Percentiles rank a stretch among this genome's conserved stretches.
Conservation (phyloP, 306 rosid genomes). For the Lathyrus sativus region DNA sequence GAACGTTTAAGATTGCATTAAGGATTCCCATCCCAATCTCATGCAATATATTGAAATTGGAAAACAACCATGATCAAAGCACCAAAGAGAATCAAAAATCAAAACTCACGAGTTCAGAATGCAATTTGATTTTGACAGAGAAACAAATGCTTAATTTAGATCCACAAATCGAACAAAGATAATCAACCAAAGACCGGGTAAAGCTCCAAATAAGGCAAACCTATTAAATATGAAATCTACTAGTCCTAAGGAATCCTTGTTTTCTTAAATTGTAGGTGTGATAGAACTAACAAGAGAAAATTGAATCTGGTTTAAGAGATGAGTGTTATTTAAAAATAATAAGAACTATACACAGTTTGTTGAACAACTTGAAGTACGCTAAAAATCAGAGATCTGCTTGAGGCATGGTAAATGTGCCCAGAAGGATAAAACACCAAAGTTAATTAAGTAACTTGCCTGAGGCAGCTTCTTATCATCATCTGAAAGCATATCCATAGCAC, state of each 20-base stretch:
- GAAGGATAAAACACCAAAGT: neutral
- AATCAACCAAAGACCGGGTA: conserved; percentile 5
- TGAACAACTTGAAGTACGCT: conserved; percentile 16
- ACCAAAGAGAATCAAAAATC: neutral
- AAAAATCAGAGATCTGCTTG: conserved; percentile 9
- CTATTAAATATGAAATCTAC: conserved; percentile 8
- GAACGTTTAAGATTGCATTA: neutral
- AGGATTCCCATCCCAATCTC: conserved; percentile 4
- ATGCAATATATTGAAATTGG: neutral
- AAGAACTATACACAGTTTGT: conserved; percentile 28
- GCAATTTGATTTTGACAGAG: neutral
- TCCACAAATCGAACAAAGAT: neutral
- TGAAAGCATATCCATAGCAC: conserved; percentile 98
- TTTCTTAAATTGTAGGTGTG: conserved; percentile 16
- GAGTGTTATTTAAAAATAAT: neutral
- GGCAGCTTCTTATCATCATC: conserved; percentile 98
- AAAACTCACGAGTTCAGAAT: neutral
- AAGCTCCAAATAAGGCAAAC: conserved; percentile 15
- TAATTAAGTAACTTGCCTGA: conserved; percentile 63
- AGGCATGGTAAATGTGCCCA: conserved; percentile 1
- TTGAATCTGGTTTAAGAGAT: conserved; percentile 1
- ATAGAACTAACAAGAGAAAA: conserved; percentile 15
- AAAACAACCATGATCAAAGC: neutral
- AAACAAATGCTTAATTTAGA: conserved; percentile 1
- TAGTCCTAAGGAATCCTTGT: neutral